Percentiles rank a stretch among this genome's conserved stretches.
phyloP scores from a whole-genome alignment of 108 stramenopile species.

The Cyclotella cryptica region DNA sequence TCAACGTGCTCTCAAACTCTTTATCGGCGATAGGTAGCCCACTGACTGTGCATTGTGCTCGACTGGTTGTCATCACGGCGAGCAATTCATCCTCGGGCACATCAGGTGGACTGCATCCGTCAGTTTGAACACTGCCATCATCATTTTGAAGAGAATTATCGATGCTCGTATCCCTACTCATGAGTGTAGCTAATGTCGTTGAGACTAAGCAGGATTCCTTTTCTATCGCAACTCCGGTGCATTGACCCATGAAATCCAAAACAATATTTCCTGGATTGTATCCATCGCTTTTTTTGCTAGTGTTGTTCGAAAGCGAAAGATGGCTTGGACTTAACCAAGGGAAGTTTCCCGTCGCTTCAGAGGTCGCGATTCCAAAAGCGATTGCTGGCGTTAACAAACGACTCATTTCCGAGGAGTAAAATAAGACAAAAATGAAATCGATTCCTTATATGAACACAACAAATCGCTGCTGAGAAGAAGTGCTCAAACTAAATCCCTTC shows the following conservation, averaged over 20 bases:
- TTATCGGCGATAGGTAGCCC: constrained; percentile 17
- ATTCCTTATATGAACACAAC: too few species aligned
- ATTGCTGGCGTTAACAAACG: background rate
- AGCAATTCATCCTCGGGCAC: constrained; percentile 14
- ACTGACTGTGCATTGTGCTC: constrained; percentile 6
- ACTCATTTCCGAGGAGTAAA: background rate
- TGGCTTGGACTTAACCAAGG: constrained; percentile 3
- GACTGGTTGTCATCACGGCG: constrained; percentile 11
- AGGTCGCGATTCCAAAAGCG: constrained; percentile 7
- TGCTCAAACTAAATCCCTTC: too few species aligned
- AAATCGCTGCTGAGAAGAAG: too few species aligned
- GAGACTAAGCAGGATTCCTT: constrained; percentile 31
- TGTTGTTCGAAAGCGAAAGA: background rate
- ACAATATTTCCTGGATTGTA: constrained; percentile 9
- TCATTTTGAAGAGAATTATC: background rate
- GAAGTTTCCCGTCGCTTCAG: constrained; percentile 4
- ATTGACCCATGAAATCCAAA: constrained; percentile 24
- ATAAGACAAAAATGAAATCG: background rate
- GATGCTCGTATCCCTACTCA: background rate
- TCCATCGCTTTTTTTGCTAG: background rate
- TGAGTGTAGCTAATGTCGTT: constrained; percentile 16
- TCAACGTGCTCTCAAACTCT: constrained; percentile 17
- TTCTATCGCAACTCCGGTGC: constrained; percentile 27
- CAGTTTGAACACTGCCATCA: constrained; percentile 6
- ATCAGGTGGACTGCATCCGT: constrained; percentile 16